These are phyloP conservation scores for Nothophoma quercina DNA, from an alignment of 2,329 filamentous ascomycete genomes.

Conservation along the genomic window DNA sequence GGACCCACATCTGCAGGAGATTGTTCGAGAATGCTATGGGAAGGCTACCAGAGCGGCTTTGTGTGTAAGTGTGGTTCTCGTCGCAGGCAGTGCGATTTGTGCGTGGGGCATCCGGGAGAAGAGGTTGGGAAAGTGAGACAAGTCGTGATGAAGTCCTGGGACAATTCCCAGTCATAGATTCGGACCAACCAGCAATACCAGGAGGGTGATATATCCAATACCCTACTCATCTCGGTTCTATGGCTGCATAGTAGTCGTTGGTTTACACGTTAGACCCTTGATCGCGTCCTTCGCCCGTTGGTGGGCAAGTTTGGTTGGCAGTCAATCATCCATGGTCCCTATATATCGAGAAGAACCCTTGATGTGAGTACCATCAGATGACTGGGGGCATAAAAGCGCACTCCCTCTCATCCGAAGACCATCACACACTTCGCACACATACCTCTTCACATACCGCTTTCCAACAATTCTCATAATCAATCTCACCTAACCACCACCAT, in stretches of 20 bases:
- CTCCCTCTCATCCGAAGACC: background rate
- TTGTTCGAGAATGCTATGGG: conserved; percentile 74
- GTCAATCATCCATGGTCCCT: too few relatives aligned
- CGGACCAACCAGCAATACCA: too few relatives aligned
- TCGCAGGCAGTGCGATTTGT: conserved; percentile 56
- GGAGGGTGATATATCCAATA: too few relatives aligned
- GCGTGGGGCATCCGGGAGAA: conserved; percentile 58
- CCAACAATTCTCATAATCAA: background rate
- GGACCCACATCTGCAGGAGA: conserved; percentile 63
- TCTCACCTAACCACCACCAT: background rate
- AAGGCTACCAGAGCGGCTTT: conserved; percentile 62
- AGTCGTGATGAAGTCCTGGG: background rate
- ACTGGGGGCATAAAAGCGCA: background rate
- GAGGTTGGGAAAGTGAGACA: conserved; percentile 32
- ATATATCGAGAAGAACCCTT: too few relatives aligned
- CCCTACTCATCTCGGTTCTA: too few relatives aligned
- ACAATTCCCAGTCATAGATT: too few relatives aligned
- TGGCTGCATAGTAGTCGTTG: too few relatives aligned
- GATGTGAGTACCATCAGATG: too few relatives aligned
- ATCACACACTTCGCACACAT: background rate
- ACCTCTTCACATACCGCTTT: too few relatives aligned
- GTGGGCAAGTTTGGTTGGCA: background rate
- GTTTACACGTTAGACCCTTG: too few relatives aligned
- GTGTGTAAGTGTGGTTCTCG: conserved; percentile 58
- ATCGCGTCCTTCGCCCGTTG: too few relatives aligned